phyloP scores from a whole-genome alignment of 2,329 filamentous ascomycete genomes.

The Sarocladiaceae sp. region DNA sequence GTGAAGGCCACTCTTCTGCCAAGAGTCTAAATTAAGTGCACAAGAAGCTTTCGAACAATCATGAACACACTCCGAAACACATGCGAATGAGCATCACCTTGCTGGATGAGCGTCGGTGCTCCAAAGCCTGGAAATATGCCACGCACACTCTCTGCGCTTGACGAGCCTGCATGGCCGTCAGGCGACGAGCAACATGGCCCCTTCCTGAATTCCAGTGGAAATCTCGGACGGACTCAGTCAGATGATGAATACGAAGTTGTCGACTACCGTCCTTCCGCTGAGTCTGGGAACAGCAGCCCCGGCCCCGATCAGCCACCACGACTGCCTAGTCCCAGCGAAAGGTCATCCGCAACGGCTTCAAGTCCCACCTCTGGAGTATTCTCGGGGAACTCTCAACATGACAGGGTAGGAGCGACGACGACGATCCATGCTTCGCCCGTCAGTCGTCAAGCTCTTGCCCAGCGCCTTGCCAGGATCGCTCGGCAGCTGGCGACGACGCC shows the following conservation, averaged over 20 bases:
- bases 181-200: no score
- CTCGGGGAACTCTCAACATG: background rate
- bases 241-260: background rate
- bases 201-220: no score
- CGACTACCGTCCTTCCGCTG: background rate
- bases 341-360: background rate
- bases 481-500: slow-evolving; percentile 1
- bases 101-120: no score
- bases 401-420: background rate
- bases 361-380: background rate
- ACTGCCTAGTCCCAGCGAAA: slow-evolving; percentile 1
- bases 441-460: slow-evolving; percentile 1
- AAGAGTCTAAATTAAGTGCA: no score
- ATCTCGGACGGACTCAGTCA: no score
- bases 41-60: no score
- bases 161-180: no score
- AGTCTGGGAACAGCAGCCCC: background rate
- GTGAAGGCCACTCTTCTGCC: no score
- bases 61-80: no score
- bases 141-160: no score
- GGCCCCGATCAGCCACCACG: background rate
- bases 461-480: slow-evolving; percentile 3
- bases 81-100: no score
- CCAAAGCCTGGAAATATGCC: no score
- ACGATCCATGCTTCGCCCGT: background rate